These are phyloP conservation scores for Prunus dulcis DNA, from an alignment of 306 rosid genomes.

Conservation along the genomic window DNA sequence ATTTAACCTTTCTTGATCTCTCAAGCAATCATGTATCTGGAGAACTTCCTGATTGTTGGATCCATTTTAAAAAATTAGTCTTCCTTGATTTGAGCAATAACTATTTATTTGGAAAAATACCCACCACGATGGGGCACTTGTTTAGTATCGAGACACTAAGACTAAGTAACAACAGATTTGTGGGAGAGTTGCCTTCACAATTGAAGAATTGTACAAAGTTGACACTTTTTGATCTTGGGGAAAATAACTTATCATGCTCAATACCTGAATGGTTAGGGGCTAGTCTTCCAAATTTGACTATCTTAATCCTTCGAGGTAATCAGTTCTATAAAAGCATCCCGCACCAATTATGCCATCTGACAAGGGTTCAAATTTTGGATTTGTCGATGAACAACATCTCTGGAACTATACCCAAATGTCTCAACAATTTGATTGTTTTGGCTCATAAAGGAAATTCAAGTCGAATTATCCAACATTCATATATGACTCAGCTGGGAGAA, in stretches of 20 bases:
- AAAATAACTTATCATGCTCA: not conserved
- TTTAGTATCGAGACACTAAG: not conserved
- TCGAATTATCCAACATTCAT: not conserved
- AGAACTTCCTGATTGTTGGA: constrained; percentile 6
- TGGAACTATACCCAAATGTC: constrained; percentile 18
- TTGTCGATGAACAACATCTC: constrained; percentile 6
- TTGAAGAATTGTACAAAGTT: not conserved
- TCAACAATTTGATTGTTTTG: not conserved
- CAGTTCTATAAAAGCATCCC: constrained; percentile 3
- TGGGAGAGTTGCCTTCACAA: not conserved
- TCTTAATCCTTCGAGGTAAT: not conserved
- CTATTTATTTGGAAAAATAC: constrained; percentile 5
- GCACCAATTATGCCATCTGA: not conserved
- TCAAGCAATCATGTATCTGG: not conserved
- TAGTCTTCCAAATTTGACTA: not conserved
- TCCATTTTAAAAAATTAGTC: not conserved
- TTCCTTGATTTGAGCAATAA: not conserved
- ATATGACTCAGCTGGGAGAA: too few species aligned
- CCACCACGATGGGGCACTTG: not conserved
- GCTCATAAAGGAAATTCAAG: not conserved
- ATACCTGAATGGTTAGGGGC: constrained; percentile 19
- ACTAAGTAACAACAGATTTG: not conserved
- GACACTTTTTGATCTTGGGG: not conserved
- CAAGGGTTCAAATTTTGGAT: not conserved
- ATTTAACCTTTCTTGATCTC: not conserved